Conservation (phyloP, 441 rosid genomes). For the Raphanus hybrid region DNA sequence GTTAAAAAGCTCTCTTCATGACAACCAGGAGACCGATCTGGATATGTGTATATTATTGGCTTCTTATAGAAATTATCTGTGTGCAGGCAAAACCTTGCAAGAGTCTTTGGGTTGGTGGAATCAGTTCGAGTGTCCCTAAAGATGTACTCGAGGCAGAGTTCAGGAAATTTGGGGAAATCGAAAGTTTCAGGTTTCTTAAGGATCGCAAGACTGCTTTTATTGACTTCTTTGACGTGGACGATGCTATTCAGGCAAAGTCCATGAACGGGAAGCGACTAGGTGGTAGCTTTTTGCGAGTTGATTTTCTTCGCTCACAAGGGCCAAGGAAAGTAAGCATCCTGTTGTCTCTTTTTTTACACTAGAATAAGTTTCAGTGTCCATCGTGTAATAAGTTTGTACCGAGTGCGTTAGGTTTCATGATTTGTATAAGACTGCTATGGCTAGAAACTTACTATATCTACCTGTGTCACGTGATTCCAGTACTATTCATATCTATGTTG, state of each 20-base stretch:
- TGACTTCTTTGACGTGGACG: constrained; percentile 68
- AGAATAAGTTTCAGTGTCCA: neutral
- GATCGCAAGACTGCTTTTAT: constrained; percentile 81
- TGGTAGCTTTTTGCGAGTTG: constrained; percentile 86
- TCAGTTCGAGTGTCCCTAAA: constrained; percentile 65
- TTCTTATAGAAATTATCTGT: constrained; percentile 22
- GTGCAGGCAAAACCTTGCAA: constrained; percentile 86
- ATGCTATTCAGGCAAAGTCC: constrained; percentile 79
- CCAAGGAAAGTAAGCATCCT: constrained; percentile 70
- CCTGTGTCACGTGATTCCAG: neutral
- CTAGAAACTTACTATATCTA: neutral
- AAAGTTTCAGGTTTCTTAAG: constrained; percentile 76
- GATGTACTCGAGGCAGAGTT: constrained; percentile 82
- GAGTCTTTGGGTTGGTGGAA: constrained; percentile 93
- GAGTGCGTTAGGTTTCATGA: constrained; percentile 7
- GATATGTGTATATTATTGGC: constrained; percentile 3
- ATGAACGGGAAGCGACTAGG: constrained; percentile 84
- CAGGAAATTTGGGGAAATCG: constrained; percentile 76
- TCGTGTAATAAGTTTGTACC: neutral
- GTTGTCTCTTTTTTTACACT: neutral
- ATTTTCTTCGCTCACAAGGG: constrained; percentile 77
- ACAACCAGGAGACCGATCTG: neutral
- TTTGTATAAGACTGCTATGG: neutral
- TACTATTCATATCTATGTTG: neutral
- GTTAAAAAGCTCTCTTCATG: constrained; percentile 4